Evolutionary conservation across 2,329 filamentous ascomycete genomes (phyloP).

Genomic region (Escovopsis sp.): DNA sequence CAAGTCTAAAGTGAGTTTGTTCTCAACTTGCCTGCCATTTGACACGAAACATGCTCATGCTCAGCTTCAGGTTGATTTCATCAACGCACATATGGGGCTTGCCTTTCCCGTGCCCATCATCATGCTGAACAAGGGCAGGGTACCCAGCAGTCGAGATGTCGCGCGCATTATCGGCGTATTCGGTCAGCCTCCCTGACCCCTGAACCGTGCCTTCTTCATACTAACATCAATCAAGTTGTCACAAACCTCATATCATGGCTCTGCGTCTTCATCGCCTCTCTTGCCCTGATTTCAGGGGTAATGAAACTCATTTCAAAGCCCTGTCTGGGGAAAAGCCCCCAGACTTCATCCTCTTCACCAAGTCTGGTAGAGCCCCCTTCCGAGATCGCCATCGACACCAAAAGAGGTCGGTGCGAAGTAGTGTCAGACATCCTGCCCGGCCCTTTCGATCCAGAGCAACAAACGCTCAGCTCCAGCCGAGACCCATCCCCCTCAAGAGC

Average conservation of each 20-base stretch:
- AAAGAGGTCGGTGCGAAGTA: background rate
- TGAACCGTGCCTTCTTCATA: background rate
- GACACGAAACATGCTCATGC: constrained; percentile 1
- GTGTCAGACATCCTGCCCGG: background rate
- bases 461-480: background rate
- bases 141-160: constrained; percentile 20
- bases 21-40: background rate
- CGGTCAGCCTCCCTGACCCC: constrained; percentile 18
- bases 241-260: constrained; percentile 15
- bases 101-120: constrained; percentile 36
- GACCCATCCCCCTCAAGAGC: background rate
- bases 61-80: constrained; percentile 29
- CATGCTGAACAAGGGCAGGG: constrained; percentile 25
- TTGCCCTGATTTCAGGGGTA: constrained; percentile 5
- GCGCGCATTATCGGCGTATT: constrained; percentile 30
- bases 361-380: background rate
- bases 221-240: constrained; percentile 7
- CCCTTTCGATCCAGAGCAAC: constrained; percentile 1
- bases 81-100: constrained; percentile 36
- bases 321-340: background rate
- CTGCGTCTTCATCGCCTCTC: constrained; percentile 14
- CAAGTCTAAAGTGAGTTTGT: constrained; percentile 18
- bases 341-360: too few relatives aligned
- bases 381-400: background rate
- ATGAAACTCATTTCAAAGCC: background rate